phyloP scores from a whole-genome alignment of 345 rosid genomes.

The Eucalyptus shirleyi region DNA sequence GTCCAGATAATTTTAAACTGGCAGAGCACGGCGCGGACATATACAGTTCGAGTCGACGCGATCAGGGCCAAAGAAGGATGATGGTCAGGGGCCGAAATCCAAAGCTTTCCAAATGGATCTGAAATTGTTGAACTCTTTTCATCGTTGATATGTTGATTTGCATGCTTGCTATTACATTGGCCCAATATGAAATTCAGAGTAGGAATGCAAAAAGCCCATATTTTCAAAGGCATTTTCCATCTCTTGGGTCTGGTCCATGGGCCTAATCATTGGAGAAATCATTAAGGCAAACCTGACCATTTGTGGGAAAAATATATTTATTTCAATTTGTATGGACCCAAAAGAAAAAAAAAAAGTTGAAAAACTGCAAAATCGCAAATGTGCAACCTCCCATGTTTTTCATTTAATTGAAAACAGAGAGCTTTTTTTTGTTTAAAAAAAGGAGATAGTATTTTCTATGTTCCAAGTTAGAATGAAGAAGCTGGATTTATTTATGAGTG shows the following conservation, averaged over 20 bases:
- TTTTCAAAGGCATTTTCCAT: not conserved
- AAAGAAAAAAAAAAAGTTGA: not conserved
- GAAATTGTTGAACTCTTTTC: not conserved
- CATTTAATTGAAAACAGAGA: not conserved
- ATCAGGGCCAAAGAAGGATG: not conserved
- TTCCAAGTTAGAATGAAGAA: not conserved
- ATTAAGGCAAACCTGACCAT: not conserved
- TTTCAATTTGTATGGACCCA: not conserved
- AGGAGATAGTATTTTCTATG: not conserved
- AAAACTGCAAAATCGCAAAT: not conserved
- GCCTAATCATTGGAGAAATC: not conserved
- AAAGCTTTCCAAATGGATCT: not conserved
- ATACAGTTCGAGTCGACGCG: not conserved
- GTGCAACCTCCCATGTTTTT: not conserved
- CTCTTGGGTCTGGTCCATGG: not conserved
- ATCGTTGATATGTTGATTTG: not conserved
- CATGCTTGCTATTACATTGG: not conserved
- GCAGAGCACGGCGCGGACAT: not conserved
- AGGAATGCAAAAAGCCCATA: not conserved
- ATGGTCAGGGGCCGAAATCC: not conserved
- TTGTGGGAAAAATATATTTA: not conserved
- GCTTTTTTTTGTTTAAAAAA: not conserved
- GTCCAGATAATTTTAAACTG: not conserved
- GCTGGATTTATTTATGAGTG: not conserved
- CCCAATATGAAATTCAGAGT: not conserved